A percentile compares a stretch with the other conserved stretches of the same genome.
Evolutionary conservation across 2,329 filamentous ascomycete species (phyloP).

Genomic region (Lachnum nothofagi): DNA sequence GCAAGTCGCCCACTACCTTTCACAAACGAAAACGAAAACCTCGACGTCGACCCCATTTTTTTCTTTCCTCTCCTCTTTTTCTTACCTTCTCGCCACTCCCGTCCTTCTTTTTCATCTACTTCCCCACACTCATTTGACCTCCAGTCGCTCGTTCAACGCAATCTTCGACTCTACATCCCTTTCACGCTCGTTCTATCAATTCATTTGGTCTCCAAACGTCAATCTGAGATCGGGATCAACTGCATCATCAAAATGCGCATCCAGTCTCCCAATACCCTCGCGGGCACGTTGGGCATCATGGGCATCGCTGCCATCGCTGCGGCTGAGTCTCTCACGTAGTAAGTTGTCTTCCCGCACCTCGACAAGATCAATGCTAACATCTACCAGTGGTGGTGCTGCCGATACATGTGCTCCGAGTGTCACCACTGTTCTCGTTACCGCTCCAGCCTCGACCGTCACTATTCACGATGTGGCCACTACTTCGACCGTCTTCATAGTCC

Average conservation of each 20-base stretch:
- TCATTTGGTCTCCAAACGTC: slow-evolving; percentile 3
- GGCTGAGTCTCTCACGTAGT: slow-evolving; percentile 17
- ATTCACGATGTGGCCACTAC: slow-evolving; percentile 11
- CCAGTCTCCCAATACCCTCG: slow-evolving; percentile 8
- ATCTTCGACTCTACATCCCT: too few relatives aligned
- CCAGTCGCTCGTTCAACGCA: background rate
- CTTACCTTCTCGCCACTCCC: background rate
- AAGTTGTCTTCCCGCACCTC: slow-evolving; percentile 9
- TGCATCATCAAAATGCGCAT: slow-evolving; percentile 23
- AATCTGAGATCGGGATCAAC: background rate
- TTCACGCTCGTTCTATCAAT: background rate
- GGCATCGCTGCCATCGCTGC: slow-evolving; percentile 13
- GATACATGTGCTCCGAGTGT: slow-evolving; percentile 13
- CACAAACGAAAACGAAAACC: too few relatives aligned
- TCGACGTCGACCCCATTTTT: too few relatives aligned
- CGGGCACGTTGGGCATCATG: slow-evolving; percentile 16
- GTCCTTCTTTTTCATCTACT: background rate
- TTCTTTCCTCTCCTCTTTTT: background rate
- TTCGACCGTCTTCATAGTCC: slow-evolving; percentile 13
- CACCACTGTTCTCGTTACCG: slow-evolving; percentile 21
- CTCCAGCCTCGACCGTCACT: slow-evolving; percentile 15
- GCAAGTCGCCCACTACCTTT: too few relatives aligned
- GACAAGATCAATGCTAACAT: slow-evolving; percentile 8
- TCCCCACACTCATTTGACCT: slow-evolving; percentile 8
- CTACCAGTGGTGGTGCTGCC: slow-evolving; percentile 4